Conservation (phyloP, 371 early-diverging fungal genomes). For the Actinomucor elegans region DNA sequence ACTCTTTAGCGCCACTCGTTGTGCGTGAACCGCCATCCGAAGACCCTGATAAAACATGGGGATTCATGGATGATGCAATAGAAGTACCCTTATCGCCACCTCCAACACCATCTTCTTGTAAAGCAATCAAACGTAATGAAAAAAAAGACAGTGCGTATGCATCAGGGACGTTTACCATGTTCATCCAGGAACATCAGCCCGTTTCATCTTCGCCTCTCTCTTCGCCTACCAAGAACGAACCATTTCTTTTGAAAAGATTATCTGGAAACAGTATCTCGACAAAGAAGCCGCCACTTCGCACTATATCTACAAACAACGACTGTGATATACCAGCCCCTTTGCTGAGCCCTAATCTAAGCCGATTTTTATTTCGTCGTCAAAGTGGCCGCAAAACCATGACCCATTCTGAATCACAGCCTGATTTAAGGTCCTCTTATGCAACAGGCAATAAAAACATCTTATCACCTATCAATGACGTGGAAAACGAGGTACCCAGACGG, state of each 20-base stretch:
- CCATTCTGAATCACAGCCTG: conserved; percentile 14
- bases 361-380: conserved; percentile 1
- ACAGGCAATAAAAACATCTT: not conserved
- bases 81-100: not conserved
- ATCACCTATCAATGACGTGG: not conserved
- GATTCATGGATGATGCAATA: conserved; percentile 30
- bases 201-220: not conserved
- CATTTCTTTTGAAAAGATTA: not conserved
- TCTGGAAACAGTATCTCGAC: not conserved
- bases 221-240: conserved; percentile 1
- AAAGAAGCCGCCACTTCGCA: not conserved
- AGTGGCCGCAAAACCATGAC: conserved; percentile 1
- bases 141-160: conserved; percentile 51
- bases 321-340: not conserved
- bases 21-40: conserved; percentile 41
- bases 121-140: conserved; percentile 8
- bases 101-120: not conserved
- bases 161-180: conserved; percentile 22
- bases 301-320: not conserved
- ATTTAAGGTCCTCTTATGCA: conserved; percentile 10
- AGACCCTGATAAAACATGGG: conserved; percentile 49
- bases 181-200: not conserved
- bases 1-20: conserved; percentile 38
- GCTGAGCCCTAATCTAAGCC: conserved; percentile 3
- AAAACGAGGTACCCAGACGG: conserved; percentile 15